A percentile compares a stretch with the other conserved stretches of the same genome.
These are phyloP conservation scores for Pinus tabuliformis DNA, from an alignment of 75 land plant genomes.

Conservation along the genomic window DNA sequence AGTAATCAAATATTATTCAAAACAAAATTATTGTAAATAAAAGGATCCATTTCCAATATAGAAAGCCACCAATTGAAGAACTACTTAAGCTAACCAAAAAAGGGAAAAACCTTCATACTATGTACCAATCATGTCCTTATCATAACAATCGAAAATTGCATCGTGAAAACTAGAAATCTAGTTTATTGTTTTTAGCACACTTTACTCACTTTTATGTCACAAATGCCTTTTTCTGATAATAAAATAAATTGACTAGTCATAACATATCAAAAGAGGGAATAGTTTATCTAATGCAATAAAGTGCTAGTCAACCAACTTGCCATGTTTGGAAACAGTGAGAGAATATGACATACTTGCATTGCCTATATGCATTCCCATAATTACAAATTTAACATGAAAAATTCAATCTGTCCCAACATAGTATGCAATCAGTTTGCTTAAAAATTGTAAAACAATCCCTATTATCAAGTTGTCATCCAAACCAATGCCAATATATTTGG, in stretches of 20 bases:
- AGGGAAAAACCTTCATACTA: neutral
- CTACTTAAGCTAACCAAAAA: neutral
- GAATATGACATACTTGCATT: neutral
- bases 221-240: neutral
- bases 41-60: neutral
- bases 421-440: no score
- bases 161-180: neutral
- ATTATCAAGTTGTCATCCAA: no score
- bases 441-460: no score
- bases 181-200: neutral
- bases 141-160: neutral
- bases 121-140: neutral
- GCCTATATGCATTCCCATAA: neutral
- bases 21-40: conserved; percentile 1
- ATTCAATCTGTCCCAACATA: no score
- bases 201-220: neutral
- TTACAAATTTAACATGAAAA: no score
- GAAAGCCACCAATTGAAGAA: neutral
- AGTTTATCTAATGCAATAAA: neutral
- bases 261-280: neutral
- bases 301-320: neutral
- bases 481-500: no score
- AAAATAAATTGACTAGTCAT: neutral
- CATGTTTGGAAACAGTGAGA: neutral
- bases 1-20: neutral